phyloP scores from a whole-genome alignment of 805 yeast genomes.

The Myxozyma monticola region DNA sequence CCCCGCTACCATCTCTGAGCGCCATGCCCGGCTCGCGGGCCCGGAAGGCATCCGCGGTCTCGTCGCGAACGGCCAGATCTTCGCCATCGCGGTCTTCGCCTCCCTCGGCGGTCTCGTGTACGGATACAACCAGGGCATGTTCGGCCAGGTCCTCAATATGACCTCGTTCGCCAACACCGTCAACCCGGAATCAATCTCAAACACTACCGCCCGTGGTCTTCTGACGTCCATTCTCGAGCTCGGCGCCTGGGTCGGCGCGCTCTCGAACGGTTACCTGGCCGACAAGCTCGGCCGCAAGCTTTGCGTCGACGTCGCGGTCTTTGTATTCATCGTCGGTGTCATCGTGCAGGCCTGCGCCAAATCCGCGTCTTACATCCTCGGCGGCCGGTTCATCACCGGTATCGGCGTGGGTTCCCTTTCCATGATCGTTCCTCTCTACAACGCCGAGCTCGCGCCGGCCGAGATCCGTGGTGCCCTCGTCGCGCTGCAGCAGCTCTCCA shows the following conservation, averaged over 20 bases:
- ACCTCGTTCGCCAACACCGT: conserved; percentile 21
- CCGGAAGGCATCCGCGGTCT: conserved; percentile 31
- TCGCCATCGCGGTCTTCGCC: conserved; percentile 34
- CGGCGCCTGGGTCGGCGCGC: conserved; percentile 30
- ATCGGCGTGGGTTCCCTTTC: conserved; percentile 55
- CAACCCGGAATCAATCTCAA: conserved; percentile 22
- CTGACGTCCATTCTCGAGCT: conserved; percentile 27
- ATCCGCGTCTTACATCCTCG: conserved; percentile 37
- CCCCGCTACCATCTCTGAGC: conserved; percentile 10
- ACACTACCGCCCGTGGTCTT: conserved; percentile 25
- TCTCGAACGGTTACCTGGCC: conserved; percentile 21
- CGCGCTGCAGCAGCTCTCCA: conserved; percentile 33
- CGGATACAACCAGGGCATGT: conserved; percentile 36
- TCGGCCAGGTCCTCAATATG: conserved; percentile 33
- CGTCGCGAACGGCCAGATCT: conserved; percentile 29
- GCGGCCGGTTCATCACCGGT: conserved; percentile 55
- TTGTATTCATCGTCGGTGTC: conserved; percentile 44
- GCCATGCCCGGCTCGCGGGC: conserved; percentile 18
- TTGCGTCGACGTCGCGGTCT: conserved; percentile 36
- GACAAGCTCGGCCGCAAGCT: conserved; percentile 26
- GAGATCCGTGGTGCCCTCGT: conserved; percentile 34
- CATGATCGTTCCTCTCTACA: conserved; percentile 46
- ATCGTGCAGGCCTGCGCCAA: conserved; percentile 8
- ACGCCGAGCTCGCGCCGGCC: conserved; percentile 34
- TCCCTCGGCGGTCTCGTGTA: conserved; percentile 36